Conservation (phyloP, 2,329 filamentous ascomycete genomes). For the Microsporum canis region DNA sequence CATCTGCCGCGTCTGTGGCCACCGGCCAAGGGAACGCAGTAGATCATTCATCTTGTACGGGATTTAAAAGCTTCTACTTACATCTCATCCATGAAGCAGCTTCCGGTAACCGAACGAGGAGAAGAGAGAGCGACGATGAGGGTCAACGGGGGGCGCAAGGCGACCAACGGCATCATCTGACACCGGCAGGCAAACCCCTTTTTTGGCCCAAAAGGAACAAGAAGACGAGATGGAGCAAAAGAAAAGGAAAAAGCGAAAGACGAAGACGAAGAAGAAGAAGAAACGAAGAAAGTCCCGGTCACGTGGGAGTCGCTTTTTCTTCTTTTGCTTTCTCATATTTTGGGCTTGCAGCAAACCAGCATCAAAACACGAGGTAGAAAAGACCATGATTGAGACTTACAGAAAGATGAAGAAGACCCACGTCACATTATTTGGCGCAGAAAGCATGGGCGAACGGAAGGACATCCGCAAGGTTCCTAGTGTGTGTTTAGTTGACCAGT, state of each 20-base stretch:
- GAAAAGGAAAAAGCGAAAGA: neutral
- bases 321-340: neutral
- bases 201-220: neutral
- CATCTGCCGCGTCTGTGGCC: too few relatives aligned
- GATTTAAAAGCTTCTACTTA: neutral
- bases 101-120: neutral
- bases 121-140: neutral
- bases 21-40: too few relatives aligned
- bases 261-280: neutral
- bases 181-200: neutral
- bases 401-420: too few relatives aligned
- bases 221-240: neutral
- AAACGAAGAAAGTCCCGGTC: neutral
- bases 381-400: neutral
- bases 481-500: too few relatives aligned
- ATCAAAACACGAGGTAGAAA: neutral
- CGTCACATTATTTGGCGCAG: too few relatives aligned
- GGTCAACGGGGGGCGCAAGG: neutral
- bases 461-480: too few relatives aligned
- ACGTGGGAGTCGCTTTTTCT: neutral
- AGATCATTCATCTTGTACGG: too few relatives aligned
- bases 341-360: too few relatives aligned
- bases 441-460: too few relatives aligned
- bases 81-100: neutral
- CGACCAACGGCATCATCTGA: neutral